Base-by-base conservation (phyloP, 2,329 filamentous ascomycete species). In the Fusarium heterosporum region DNA sequence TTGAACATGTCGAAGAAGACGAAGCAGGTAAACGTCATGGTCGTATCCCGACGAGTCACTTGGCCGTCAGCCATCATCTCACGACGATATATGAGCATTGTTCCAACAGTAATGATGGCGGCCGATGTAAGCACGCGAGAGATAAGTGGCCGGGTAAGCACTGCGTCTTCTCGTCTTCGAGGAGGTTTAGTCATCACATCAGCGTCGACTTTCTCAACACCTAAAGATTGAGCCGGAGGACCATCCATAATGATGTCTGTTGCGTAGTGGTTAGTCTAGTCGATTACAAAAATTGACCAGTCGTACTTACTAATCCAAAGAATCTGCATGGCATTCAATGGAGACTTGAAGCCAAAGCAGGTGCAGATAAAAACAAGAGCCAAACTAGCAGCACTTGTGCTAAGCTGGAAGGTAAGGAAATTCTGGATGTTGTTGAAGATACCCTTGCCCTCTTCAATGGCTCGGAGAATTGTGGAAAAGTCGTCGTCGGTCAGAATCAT, bases 341-440 rank as follows among this genome's bases (percentile, higher is more conserved):
- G 96, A 76, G 96, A 97, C 80, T 93, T 94, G 81, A 96, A 96
- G 38, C 96, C 96, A 64, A 97, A 86, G 71, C 93, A 91, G 29
- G 93, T 97, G 83, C 94, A 97, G 73, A 99, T 80, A 70, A 99
- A 88, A 17, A 99, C 96, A 53, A 99, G 84, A 58, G 92, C 93
- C 69, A 99, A 83, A 63, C 96, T 93, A 54, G 96, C 96, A 19
- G 96, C 96, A 76, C 93, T 97, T 46, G 96, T 99, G 78, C 94
- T 97, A 58, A 99, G 87, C 81, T 99, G 96, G 80, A 99, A 99
- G 0, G 96, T 98, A 66, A 99, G 86, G 80, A 99, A 99, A 79
- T 99, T 99, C 76, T 99, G 96, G 70, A 99, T 98, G 78, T 99
- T 99, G 85, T 96, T 97, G 80, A 99, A 99, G 71, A 99, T 99